Evolutionary conservation across 2,329 filamentous ascomycete species (phyloP), one percentile per base, ranked within the genome.

Genomic region (Fusarium compactum): DNA sequence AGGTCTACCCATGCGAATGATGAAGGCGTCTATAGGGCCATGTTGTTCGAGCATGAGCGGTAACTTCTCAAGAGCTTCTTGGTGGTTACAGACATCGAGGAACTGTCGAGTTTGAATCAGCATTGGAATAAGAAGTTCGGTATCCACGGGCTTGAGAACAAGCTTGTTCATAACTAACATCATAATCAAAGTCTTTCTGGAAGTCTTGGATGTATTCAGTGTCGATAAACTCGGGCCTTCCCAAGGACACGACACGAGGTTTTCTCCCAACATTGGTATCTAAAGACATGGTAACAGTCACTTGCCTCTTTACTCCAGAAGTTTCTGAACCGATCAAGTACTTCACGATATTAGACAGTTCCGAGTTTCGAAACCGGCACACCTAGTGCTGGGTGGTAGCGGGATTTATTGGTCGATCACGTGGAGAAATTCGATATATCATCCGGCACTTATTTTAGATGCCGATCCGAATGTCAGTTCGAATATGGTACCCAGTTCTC

Each of bases 1-100:
- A 12, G 77, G 76, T 4, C 83, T 84, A 14, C 84, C 84, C 80
- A 86, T 84, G n/a, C 82, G 80, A 60, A 86, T 79, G 54, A 86
- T 78, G 56, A 86, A 81, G 1, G 81, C 84, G 47, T 85, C 81
- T 27, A 85, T 80, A 0, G 83, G 82, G 0, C 84, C 83, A 10
- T 78, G 56, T 41, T 73, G 14, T 8, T 64, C 46, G 15, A 83
- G 76, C 57, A 80, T 72, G 6, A 75, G 73, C 6, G 82, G 82
- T 1, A 85, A 73, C 53, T 76, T 67, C 4, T 76, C 60, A 20
- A 80, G 70, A 0, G 81, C 78, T 63, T 83, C 76, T 11, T 74
- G 68, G 38, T 81, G 80, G 58, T 81, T 79, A 6, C 67, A 71
- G 0, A 79, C 82, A 1, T 78, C 70, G 3, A 85, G 72, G 38